phyloP scores from a whole-genome alignment of 768 basidiomycete species.

The Lactifluus piperatus region DNA sequence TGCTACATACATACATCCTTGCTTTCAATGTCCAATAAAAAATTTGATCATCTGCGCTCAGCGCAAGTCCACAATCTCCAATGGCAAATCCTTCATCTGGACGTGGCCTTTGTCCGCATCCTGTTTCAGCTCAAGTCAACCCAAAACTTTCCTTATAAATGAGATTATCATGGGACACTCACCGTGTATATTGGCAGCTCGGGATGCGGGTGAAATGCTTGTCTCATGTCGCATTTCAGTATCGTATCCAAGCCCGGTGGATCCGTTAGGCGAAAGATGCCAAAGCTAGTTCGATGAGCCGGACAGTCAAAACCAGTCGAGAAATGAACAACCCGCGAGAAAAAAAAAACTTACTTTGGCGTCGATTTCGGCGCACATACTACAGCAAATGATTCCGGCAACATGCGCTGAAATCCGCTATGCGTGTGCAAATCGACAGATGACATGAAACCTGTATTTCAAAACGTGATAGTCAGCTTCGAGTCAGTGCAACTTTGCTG shows the following conservation, averaged over 20 bases:
- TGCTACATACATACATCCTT: constrained; percentile 1
- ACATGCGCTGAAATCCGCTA: constrained; percentile 79
- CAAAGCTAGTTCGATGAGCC: constrained; percentile 43
- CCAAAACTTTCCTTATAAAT: neutral
- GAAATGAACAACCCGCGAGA: neutral
- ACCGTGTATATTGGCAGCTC: constrained; percentile 83
- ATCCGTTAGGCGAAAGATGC: constrained; percentile 84
- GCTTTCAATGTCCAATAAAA: constrained; percentile 1
- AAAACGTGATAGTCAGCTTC: constrained; percentile 1
- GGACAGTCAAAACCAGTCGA: neutral
- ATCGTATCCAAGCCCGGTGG: constrained; percentile 75
- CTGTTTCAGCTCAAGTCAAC: constrained; percentile 28
- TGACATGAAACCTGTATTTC: constrained; percentile 75
- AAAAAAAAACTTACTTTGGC: constrained; percentile 48
- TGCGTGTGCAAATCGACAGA: constrained; percentile 91
- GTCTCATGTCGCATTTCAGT: constrained; percentile 54
- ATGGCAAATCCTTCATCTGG: constrained; percentile 56
- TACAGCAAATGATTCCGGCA: constrained; percentile 88
- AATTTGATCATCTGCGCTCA: constrained; percentile 13
- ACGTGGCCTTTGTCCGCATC: constrained; percentile 85
- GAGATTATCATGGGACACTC: constrained; percentile 24
- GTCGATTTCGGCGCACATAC: constrained; percentile 79
- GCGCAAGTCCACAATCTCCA: constrained; percentile 84
- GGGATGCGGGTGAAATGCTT: constrained; percentile 82
- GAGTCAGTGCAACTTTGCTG: neutral